Evolutionary conservation across 2,329 filamentous ascomycete genomes (phyloP).

Genomic region (Fusarium sp.): DNA sequence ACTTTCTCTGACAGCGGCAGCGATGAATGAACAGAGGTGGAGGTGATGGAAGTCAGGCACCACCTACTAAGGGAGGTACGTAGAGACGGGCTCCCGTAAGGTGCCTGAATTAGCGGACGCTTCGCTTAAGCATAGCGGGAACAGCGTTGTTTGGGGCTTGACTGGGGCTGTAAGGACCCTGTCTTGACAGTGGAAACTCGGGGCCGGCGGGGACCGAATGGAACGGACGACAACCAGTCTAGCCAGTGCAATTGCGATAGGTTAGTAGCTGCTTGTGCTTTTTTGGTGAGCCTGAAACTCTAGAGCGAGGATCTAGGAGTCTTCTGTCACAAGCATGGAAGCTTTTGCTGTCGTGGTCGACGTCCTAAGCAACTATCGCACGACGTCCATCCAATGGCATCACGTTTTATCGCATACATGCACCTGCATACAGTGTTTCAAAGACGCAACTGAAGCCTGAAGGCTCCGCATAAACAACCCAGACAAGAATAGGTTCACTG

Average conservation of each 20-base stretch:
- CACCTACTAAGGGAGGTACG: background rate
- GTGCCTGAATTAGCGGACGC: constrained; percentile 28
- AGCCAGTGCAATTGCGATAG: constrained; percentile 37
- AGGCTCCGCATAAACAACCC: constrained; percentile 7
- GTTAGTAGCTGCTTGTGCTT: constrained; percentile 21
- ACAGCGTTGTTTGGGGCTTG: constrained; percentile 37
- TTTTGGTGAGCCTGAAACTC: constrained; percentile 42
- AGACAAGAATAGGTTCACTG: background rate
- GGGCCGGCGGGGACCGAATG: constrained; percentile 17
- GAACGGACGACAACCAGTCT: constrained; percentile 23
- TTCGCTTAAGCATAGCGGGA: constrained; percentile 42
- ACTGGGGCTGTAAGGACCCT: constrained; percentile 7
- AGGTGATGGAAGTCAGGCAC: background rate
- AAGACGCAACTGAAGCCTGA: constrained; percentile 11
- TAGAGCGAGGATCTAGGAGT: constrained; percentile 32
- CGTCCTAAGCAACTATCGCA: constrained; percentile 1
- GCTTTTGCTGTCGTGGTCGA: constrained; percentile 1
- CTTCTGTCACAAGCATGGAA: constrained; percentile 25
- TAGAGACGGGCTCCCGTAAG: background rate
- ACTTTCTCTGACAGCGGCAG: background rate
- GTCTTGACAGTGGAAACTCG: background rate
- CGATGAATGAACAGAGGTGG: background rate
- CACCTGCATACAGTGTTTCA: constrained; percentile 19
- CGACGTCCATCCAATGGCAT: background rate
- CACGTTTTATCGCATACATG: background rate